Evolutionary conservation across 176 grass and related monocot genomes (phyloP).

Genomic region (Coix lacrymajobi): DNA sequence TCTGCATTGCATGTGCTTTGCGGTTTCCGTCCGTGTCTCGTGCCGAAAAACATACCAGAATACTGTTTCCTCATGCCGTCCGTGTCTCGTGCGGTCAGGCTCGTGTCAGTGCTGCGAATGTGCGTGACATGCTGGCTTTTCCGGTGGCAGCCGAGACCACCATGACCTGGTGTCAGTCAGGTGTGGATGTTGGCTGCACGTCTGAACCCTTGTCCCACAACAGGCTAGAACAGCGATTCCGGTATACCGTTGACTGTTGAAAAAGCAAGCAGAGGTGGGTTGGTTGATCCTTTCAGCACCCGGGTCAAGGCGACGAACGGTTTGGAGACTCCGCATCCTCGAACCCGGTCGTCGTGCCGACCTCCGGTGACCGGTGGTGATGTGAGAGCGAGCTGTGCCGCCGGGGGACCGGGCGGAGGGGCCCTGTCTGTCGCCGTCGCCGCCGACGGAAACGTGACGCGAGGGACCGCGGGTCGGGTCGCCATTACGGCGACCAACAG

Average conservation of each 20-base stretch:
- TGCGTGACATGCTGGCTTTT: conserved; percentile 11
- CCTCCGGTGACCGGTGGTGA: conserved; percentile 4
- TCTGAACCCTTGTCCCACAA: conserved; percentile 26
- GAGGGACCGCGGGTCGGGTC: neutral
- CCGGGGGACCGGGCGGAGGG: too few relatives aligned
- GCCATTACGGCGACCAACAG: neutral
- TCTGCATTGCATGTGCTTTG: neutral
- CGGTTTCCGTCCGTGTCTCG: neutral
- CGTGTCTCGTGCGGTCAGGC: neutral
- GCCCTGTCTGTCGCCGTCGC: neutral
- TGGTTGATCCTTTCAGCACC: neutral
- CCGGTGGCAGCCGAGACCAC: neutral
- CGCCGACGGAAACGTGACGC: neutral
- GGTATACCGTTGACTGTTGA: neutral
- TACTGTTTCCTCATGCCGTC: neutral
- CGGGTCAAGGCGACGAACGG: conserved; percentile 12
- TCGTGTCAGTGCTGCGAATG: neutral
- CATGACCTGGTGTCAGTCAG: neutral
- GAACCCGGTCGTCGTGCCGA: neutral
- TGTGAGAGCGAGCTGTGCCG: neutral
- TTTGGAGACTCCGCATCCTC: neutral
- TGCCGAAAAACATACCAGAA: too few relatives aligned
- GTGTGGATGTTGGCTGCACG: conserved; percentile 19
- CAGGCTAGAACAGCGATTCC: neutral
- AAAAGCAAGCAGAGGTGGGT: neutral